Conservation (phyloP, 495 filamentous ascomycete genomes). For the Clavariopsis aquatica region DNA sequence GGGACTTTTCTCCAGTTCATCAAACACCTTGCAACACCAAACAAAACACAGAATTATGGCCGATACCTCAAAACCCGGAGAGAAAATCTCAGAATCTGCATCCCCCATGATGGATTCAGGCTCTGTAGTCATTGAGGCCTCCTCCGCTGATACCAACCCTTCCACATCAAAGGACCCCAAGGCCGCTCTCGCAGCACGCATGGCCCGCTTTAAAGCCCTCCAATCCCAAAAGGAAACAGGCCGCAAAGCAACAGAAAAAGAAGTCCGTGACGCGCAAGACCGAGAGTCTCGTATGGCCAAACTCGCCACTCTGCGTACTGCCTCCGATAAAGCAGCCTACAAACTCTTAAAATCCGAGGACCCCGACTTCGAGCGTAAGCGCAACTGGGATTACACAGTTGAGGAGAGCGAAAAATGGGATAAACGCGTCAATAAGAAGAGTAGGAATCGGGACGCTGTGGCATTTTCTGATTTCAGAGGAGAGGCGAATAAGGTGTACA, state of each 20-base stretch:
- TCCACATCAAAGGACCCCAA: slow-evolving; percentile 9
- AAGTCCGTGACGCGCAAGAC: slow-evolving; percentile 68
- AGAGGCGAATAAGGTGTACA: slow-evolving; percentile 89
- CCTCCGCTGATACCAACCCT: not conserved
- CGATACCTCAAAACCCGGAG: slow-evolving; percentile 2
- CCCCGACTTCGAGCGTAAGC: slow-evolving; percentile 94
- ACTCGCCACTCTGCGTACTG: slow-evolving; percentile 71
- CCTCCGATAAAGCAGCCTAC: slow-evolving; percentile 81
- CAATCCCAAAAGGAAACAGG: slow-evolving; percentile 67
- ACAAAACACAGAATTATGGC: no score
- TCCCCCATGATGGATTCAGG: not conserved
- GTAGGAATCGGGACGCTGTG: slow-evolving; percentile 75
- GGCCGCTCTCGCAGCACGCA: slow-evolving; percentile 29
- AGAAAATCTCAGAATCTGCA: not conserved
- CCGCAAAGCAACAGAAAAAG: slow-evolving; percentile 80
- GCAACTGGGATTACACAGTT: slow-evolving; percentile 97
- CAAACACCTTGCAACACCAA: not conserved
- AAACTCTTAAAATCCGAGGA: slow-evolving; percentile 89
- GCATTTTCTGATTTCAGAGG: slow-evolving; percentile 88
- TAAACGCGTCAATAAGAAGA: slow-evolving; percentile 81
- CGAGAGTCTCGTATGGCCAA: slow-evolving; percentile 56
- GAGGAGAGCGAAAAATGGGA: slow-evolving; percentile 96
- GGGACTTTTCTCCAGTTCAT: not conserved
- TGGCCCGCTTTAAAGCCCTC: slow-evolving; percentile 74
- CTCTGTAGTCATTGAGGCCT: not conserved